Base-by-base conservation (phyloP, 305 asterid genomes). In the Ilex paraguariensis region DNA sequence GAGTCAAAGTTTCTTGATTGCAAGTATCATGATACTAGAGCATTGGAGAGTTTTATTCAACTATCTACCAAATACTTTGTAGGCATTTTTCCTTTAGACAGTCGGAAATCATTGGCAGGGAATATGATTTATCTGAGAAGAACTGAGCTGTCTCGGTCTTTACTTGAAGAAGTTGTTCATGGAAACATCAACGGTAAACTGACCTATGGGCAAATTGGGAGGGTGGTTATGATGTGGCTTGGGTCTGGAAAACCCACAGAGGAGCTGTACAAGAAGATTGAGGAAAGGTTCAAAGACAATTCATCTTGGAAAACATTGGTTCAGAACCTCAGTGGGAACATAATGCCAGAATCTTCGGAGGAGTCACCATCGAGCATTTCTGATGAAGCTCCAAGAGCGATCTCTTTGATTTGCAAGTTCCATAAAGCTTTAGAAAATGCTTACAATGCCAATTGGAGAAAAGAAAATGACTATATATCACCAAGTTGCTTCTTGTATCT, bases 401-500 rank as follows among this genome's bases (percentile, higher is more conserved):
- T 51, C 13, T n/a, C 36, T 4, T 54, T 85, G 59, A 65, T 80
- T 59, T 28, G 44, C 4, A 57, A 33, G 39, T 73, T 88, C 40
- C 58, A 7, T 57, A 6, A 13, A 28, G 88, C 95, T 59, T 63
- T 88, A 57, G 66, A 48, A 65, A 79, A 74, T 30, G 76, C 87
- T 14, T 82, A 64, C 36, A 2, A 3, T 17, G 64, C 59, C 40
- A 62, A 66, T 52, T 77, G 92, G 84, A 62, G 0, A 16, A 65
- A 44, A 66, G 32, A 16, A 10, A 13, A 2, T 3, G 83, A 80
- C 76, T 81, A 70, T 45, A 81, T 88, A 33, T 68, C 95, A 46
- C 96, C 95, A 0, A 31, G 49, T 42, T 82, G 88, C 61, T 83
- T 88, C 75, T 65, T 84, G 45, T 82, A 82, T 75, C 84, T 88